Evolutionary conservation across 1,284 basidiomycete genomes (phyloP), one percentile per base, ranked within the genome.

Genomic region (Sporisorium sorghi): DNA sequence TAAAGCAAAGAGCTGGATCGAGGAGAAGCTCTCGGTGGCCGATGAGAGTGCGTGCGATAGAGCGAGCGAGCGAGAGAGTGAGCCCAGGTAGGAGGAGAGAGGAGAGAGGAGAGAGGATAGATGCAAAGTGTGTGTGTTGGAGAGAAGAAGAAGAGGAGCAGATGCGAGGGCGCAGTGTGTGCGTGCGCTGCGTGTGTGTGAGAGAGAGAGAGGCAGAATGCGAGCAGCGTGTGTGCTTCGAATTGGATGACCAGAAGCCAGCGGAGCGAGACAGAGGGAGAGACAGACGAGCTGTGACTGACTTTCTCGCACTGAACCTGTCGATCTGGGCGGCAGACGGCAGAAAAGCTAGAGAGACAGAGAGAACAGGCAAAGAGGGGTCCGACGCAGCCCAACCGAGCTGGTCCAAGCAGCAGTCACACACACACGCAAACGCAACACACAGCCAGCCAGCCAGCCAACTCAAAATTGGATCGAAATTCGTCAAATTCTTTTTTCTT

Each of bases 231-330:
- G n/a, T 37, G 35, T 37, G 33, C 39, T 6, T 33, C 14, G 28
- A n/a, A n/a, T n/a, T n/a, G n/a, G n/a, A n/a, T n/a, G 32, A 53
- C 44, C 44, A 37, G 50, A 64, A 60, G 61, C 30, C 49, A 49
- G 56, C 54, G 47, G 54, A 49, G 49, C 46, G 59, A 28, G 28
- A n/a, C 32, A 19, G 32, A 39, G 14, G 32, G 42, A 17, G 43
- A 44, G 43, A n/a, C n/a, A n/a, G n/a, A n/a, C n/a, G n/a, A n/a
- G n/a, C n/a, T n/a, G n/a, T n/a, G n/a, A n/a, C n/a, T n/a, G n/a
- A n/a, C n/a, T n/a, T n/a, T n/a, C n/a, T n/a, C n/a, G n/a, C n/a
- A n/a, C n/a, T n/a, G n/a, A 3, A 14, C 15, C 23, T n/a, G 44
- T 46, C 44, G 14, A 14, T 15, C 26, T 23, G 42, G n/a, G 42